Evolutionary conservation across 345 rosid species (phyloP).

Genomic region (Balakata baccata): DNA sequence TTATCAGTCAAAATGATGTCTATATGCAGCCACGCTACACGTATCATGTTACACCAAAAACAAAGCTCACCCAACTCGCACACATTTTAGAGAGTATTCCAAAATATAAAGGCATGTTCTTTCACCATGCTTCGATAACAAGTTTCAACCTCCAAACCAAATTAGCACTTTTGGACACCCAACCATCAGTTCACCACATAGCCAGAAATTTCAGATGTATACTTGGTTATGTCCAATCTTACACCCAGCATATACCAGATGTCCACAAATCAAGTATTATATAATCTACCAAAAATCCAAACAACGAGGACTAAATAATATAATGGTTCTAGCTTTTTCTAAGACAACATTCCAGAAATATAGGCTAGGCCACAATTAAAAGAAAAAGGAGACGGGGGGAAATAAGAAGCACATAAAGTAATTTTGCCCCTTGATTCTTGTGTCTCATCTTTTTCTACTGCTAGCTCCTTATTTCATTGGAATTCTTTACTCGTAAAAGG

Average conservation of each 20-base stretch:
- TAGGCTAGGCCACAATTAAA: not conserved
- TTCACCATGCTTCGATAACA: not conserved
- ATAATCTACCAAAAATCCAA: not conserved
- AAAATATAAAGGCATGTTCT: not conserved
- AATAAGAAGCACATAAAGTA: not conserved
- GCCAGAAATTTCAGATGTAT: not conserved
- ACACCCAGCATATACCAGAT: not conserved
- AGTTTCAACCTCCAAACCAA: not conserved
- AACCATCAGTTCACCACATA: not conserved
- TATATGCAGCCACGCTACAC: not conserved
- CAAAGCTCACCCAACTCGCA: not conserved
- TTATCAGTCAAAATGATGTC: not conserved
- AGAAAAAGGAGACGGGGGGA: not conserved
- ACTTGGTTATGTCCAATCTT: not conserved
- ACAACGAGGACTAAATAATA: not conserved
- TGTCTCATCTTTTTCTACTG: too few species aligned
- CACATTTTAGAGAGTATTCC: not conserved
- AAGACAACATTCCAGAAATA: not conserved
- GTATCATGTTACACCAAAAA: not conserved
- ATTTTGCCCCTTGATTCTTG: not conserved
- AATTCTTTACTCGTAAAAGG: not conserved
- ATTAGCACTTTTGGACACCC: not conserved
- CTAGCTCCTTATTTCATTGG: not conserved
- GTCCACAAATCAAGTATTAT: not conserved
- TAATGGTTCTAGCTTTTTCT: not conserved